Base-by-base conservation (phyloP, 129 eudicot genomes). In the Apium graveolens region DNA sequence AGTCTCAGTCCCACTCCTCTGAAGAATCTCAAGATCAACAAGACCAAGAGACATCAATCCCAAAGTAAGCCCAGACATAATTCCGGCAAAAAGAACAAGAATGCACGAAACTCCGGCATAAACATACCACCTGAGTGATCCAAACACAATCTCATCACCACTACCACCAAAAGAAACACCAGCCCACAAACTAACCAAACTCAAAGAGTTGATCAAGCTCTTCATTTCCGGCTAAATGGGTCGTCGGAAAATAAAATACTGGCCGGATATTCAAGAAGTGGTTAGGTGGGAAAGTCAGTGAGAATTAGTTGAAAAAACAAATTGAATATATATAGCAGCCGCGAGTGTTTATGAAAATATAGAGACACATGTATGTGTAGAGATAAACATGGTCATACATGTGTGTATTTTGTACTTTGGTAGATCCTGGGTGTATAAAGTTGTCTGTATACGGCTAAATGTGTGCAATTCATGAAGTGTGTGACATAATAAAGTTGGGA, bases 11-110 rank as follows among this genome's bases (percentile, higher is more conserved):
- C 98, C 98, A 81, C 98, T 91, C 16, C 93, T 79, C 49, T 91
- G 91, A 70, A 94, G 92, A 71, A 94, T 94, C 76, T 94, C 98
- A 71, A 94, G 98, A 35, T 94, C 98, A 26, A 94, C 98, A 24
- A 90, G 83, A 3, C 98, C 93, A 1, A 94, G 83, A 0, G 98
- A 94, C 98, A 94, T 94, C 65, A 94, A 71, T 0, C 98, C 98
- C 57, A 94, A 81, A 13, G 98, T 94, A 10, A 94, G 83, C 6
- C 98, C 98, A 5, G 98, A 94, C 98, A 94, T 94, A 0, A 94
- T 90, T 24, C 98, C 98, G 66, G 97, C 98, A 73, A 94, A 94
- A 14, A 91, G 83, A 0, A 94, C 97, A 78, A 94, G 86, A 77
- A 82, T 3, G n/a, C 93, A 90, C 38, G 97, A 94, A 43, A 87